These are phyloP conservation scores for Mikania micrantha DNA, from an alignment of 129 eudicot species.

Conservation along the genomic window DNA sequence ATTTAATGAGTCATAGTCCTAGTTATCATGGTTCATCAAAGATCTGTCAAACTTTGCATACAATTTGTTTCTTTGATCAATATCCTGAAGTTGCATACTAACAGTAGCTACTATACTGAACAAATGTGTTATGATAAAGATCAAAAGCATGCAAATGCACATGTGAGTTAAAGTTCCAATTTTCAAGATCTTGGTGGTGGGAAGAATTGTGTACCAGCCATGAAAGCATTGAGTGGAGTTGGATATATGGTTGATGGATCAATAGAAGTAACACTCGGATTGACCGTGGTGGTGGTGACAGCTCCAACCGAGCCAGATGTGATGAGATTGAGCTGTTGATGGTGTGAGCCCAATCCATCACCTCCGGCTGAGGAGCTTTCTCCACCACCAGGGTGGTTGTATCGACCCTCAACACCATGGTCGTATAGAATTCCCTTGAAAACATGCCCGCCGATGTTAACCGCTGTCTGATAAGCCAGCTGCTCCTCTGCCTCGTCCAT, in stretches of 20 bases:
- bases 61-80: conserved; percentile 18
- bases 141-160: conserved; percentile 26
- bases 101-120: conserved; percentile 22
- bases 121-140: conserved; percentile 17
- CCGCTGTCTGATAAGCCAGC: conserved; percentile 78
- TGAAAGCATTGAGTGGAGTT: conserved; percentile 68
- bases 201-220: conserved; percentile 97
- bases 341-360: conserved; percentile 30
- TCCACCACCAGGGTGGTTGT: conserved; percentile 32
- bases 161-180: conserved; percentile 3
- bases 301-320: conserved; percentile 26
- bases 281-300: conserved; percentile 12
- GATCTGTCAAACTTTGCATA: conserved; percentile 18
- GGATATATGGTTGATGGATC: conserved; percentile 66
- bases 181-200: conserved; percentile 80
- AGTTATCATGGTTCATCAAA: conserved; percentile 15
- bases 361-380: conserved; percentile 35
- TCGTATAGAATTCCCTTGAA: conserved; percentile 86
- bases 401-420: conserved; percentile 60
- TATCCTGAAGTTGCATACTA: conserved; percentile 23
- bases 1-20: neutral
- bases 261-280: conserved; percentile 32
- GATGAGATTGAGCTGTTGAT: conserved; percentile 40
- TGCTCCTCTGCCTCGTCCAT: conserved; percentile 66
- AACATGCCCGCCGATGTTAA: conserved; percentile 67